Evolutionary conservation across 495 filamentous ascomycete genomes (phyloP), one percentile per base, ranked within the genome.

Genomic region (Neurospora sp.): DNA sequence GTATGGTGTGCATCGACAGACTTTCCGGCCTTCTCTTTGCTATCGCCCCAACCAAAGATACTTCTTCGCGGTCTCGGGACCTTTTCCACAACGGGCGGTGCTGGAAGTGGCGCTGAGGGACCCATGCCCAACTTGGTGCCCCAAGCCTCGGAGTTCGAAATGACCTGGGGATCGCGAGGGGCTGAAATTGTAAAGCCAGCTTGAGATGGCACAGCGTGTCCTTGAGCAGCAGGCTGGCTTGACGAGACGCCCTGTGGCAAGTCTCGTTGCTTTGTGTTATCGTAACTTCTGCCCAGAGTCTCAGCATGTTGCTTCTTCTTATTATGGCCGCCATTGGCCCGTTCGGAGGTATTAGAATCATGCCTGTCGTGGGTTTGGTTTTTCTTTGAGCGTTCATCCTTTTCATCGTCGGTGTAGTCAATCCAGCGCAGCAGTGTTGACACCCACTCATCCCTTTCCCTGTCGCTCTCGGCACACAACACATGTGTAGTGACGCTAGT

Each of bases 381-480:
- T 38, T 78, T 75, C 71, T 74, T 80, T 48, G 72, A 70, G 31
- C 70, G 71, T 28, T 84, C 84, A 28, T 86, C 88, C 10, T 89
- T 88, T 9, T 90, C 90, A 2, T 84, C 83, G 70, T 90, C 89
- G 70, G 86, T 85, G 75, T 86, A 89, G 75, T 97, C 94, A n/a
- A 97, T 93, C 85, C 96, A 96, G 74, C 93, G 90, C 78, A 98
- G 83, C 69, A 99, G 83, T 45, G 92, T 90, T 54, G 94, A 92
- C 3, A 99, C 95, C 96, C 96, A 99, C 39, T 91, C 86, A 82
- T 99, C 96, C 69, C 96, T 89, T 84, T 99, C 96, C 70, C 87
- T 85, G 78, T 99, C 96, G 77, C 92, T 98, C 82, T 99, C 96
- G 6, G 95, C 94, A 78, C 96, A 99, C 19, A 99, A 83, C 10